Evolutionary conservation across 441 rosid species (phyloP), one percentile per base, ranked within the genome.

Genomic region (Breynia disticha): DNA sequence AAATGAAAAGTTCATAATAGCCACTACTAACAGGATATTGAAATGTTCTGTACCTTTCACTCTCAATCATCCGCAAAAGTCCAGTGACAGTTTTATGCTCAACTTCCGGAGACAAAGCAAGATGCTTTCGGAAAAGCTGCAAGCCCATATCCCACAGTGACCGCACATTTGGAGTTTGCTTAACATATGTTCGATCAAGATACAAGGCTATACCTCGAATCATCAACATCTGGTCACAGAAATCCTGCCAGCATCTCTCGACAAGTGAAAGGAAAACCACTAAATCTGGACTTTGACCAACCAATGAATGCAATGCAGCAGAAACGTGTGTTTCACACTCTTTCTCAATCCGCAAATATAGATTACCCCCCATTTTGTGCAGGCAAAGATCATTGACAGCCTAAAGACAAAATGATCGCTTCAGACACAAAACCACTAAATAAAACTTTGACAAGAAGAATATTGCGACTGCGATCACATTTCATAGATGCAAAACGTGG

Each of bases 61-160:
- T 84, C 82, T 93, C 97, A 62, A 93, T 89, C 89, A 83, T 84
- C 66, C 90, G 79, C 64, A 93, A 75, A 62, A 93, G 93, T 57
- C 95, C 99, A 9, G 90, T 89, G 56, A 89, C 96, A 62, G 95
- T 89, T 82, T 91, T 86, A 74, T 89, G 96, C 81, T 93, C 95
- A 61, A 93, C 99, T 70, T 93, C 99, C 16, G 79, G 75, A 64
- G 80, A 79, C 59, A 84, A 55, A 65, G 90, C 78, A 72, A 93
- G 94, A 78, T 83, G 85, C 72, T 83, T 89, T 28, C 90, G 74
- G 65, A 89, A 93, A 65, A 93, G 95, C 53, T 84, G 96, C 82
- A 94, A 72, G 57, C 97, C 99, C 96, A 90, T 90, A 74, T 90
- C 97, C 99, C 97, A 94, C 56, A 94, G 62, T 0, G 96, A 94